Evolutionary conservation across 345 rosid genomes (phyloP), one percentile per base, ranked within the genome.

Genomic region (Gossypium raimondii): DNA sequence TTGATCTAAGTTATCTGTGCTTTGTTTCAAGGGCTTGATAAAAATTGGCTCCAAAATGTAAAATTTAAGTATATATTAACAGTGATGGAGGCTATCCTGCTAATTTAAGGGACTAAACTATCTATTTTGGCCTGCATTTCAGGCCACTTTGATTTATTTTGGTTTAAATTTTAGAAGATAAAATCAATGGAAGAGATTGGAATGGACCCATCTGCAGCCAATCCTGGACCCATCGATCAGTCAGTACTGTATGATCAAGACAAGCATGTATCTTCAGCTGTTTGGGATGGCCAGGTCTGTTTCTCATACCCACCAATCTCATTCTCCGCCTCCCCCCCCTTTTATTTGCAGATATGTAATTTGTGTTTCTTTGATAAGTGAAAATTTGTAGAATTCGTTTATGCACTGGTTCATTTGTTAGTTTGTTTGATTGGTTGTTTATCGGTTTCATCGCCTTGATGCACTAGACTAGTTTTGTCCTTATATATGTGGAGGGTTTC

Each of bases 261-360:
- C 66, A 91, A 88, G 79, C 97, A 91, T 77, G 97, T 91, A 5
- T 91, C 97, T 48, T 81, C 92, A 3, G 96, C 93, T 22, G 91
- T 90, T 75, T 90, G 95, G 95, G 95, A 88, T 70, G 95, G 93
- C 79, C 92, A 88, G 92, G 92, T 88, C 67, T 20, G 64, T 12
- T 55, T 64, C 25, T 64, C 52, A 38, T 45, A 53, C n/a, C 4
- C 51, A 51, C 25, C 22, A 16, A 45, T 47, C 45, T 25, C 16
- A 29, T 29, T 29, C n/a, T 16, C 41, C 41, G 0, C 7, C 38
- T 2, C n/a, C 14, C 53, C 17, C 18, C 7, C 16, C 11, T 0
- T 51, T 4, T 51, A 51, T 51, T 14, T 60, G 43, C 43, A 60
- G 29, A 60, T 60, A 59, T 25, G 64, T 59, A 25, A 59, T 59